phyloP scores from a whole-genome alignment of 192 early-diverging fungal genomes.

The Coemansia sp. region DNA sequence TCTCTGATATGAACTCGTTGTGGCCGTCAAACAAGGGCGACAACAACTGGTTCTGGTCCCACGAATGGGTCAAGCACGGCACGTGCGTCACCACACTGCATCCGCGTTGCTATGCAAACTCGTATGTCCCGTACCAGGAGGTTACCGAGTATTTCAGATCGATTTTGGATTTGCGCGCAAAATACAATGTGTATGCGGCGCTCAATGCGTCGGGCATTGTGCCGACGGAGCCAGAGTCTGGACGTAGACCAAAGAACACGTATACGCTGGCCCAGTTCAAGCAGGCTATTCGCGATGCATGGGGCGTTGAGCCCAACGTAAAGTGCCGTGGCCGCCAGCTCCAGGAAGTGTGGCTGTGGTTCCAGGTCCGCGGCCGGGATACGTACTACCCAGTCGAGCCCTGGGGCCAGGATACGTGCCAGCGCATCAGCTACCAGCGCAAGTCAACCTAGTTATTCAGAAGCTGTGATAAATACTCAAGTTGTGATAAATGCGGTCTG shows the following conservation, averaged over 20 bases:
- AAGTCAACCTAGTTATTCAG: slow-evolving; percentile 8
- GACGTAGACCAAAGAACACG: slow-evolving; percentile 46
- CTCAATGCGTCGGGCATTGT: slow-evolving; percentile 52
- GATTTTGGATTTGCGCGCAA: slow-evolving; percentile 54
- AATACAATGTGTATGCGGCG: slow-evolving; percentile 60
- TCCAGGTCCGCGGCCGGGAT: slow-evolving; percentile 50
- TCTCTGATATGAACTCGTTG: slow-evolving; percentile 60
- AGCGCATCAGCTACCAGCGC: slow-evolving; percentile 42
- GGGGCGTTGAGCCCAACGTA: slow-evolving; percentile 52
- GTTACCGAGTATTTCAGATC: slow-evolving; percentile 62
- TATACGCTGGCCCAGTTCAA: slow-evolving; percentile 45
- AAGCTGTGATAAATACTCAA: background rate
- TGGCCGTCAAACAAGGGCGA: slow-evolving; percentile 73
- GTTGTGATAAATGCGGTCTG: background rate
- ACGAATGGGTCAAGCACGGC: slow-evolving; percentile 83
- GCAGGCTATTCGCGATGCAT: slow-evolving; percentile 25
- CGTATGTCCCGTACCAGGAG: slow-evolving; percentile 55
- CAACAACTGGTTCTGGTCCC: slow-evolving; percentile 78
- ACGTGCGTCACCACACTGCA: slow-evolving; percentile 70
- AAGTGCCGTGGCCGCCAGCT: slow-evolving; percentile 38
- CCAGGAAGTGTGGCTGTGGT: slow-evolving; percentile 53
- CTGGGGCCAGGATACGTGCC: slow-evolving; percentile 41
- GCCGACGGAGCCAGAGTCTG: slow-evolving; percentile 41
- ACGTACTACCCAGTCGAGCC: slow-evolving; percentile 47
- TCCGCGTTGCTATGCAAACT: slow-evolving; percentile 58